Evolutionary conservation across 192 early-diverging fungal species (phyloP).

Genomic region (Thamnidium elegans): DNA sequence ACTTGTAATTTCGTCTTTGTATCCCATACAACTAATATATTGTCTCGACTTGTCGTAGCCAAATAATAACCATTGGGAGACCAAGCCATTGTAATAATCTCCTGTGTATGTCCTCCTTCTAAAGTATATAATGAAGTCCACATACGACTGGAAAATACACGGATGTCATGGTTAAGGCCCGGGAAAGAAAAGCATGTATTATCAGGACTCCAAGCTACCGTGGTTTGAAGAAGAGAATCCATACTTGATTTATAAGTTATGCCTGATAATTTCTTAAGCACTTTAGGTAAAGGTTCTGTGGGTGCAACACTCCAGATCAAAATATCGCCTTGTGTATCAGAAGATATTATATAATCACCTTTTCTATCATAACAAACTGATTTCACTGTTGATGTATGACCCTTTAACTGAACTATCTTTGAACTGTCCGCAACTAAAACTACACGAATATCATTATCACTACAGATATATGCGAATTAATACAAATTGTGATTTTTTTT

Average conservation of each 20-base stretch:
- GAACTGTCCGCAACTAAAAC: conserved; percentile 21
- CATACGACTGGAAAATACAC: conserved; percentile 8
- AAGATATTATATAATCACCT: conserved; percentile 40
- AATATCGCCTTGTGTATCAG: conserved; percentile 60
- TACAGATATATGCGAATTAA: conserved; percentile 7
- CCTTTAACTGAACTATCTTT: conserved; percentile 25
- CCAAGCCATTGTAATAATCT: conserved; percentile 53
- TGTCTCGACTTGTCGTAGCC: conserved; percentile 42
- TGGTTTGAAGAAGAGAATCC: conserved; percentile 40
- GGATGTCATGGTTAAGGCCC: conserved; percentile 40
- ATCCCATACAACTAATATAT: conserved; percentile 66
- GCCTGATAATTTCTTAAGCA: conserved; percentile 38
- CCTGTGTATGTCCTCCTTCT: conserved; percentile 14
- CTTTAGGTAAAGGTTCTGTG: conserved; percentile 34
- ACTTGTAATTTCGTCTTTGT: conserved; percentile 47
- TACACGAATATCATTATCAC: conserved; percentile 32
- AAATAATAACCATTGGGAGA: conserved; percentile 65
- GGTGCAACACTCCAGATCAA: conserved; percentile 62
- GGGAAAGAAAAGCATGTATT: conserved; percentile 60
- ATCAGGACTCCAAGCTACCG: conserved; percentile 62
- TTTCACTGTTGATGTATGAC: conserved; percentile 29
- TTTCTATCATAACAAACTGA: conserved; percentile 32
- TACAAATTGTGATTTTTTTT: neutral
- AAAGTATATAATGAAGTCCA: conserved; percentile 38
- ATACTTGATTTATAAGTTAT: conserved; percentile 37